Evolutionary conservation across 495 filamentous ascomycete genomes (phyloP), one percentile per base, ranked within the genome.

Genomic region (Hamigera avellanea): DNA sequence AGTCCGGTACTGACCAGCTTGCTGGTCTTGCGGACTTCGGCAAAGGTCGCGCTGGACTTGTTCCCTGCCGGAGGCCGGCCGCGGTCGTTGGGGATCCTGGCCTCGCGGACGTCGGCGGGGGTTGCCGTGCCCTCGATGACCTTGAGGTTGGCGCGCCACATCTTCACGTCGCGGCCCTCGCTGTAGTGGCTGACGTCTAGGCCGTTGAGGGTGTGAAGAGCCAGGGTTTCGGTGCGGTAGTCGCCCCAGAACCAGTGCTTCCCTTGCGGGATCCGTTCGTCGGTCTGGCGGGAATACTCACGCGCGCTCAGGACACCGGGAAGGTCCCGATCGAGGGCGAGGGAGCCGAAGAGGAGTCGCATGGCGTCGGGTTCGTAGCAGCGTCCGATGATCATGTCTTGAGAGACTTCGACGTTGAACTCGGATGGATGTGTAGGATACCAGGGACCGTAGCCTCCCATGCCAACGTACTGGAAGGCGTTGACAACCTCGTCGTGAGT

Each of bases 231-330:
- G 0, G 62, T 62, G 2, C 75, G 61, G 31, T 56, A 59, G 32
- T 78, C 72, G 13, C 61, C 69, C 72, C 72, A 78, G 50, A 70
- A 73, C 70, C 70, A 76, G 2, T 46, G 40, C n/a, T 60, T 54
- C 3, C 48, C 56, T 5, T 48, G 32, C 0, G 51, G 43, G 19
- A 76, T 72, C 8, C 72, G 69, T 0, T 43, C 36, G 25, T 78
- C 72, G 6, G 56, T 49, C 21, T 50, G 36, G 6, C 46, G 27
- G 0, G 70, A 66, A 43, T 61, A 74, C 5, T 48, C 41, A 10
- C 75, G 59, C 8, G 50, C 67, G 17, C 52, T 47, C 2, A 58
- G 27, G 8, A 69, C 44, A 3, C 62, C 62, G 25, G 49, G 42
- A 3, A 71, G 39, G 27, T 62, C 55, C 13, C 52, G 52, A 8